Percentiles rank a stretch among this genome's conserved stretches.
phyloP scores from a whole-genome alignment of 768 basidiomycete species.

The Kwoniella sp. region DNA sequence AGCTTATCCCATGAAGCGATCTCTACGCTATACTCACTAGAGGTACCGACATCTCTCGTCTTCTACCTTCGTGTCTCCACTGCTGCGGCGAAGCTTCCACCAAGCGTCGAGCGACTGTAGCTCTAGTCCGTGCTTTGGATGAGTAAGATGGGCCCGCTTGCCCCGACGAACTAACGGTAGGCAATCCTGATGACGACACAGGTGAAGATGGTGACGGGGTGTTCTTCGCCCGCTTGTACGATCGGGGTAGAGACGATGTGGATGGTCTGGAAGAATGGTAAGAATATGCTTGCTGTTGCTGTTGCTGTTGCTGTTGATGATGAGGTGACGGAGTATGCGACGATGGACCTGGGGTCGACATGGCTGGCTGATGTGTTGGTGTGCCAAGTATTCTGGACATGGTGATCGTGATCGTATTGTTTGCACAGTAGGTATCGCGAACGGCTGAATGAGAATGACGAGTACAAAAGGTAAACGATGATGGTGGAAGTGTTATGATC shows the following conservation, averaged over 20 bases:
- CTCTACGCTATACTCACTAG: slow-evolving; percentile 48
- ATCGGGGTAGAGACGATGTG: slow-evolving; percentile 23
- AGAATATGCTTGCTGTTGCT: neutral
- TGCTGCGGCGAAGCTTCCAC: slow-evolving; percentile 14
- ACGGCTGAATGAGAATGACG: too few relatives aligned
- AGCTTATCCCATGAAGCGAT: too few relatives aligned
- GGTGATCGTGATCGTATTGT: too few relatives aligned
- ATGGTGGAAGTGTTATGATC: too few relatives aligned
- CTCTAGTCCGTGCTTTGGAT: slow-evolving; percentile 14
- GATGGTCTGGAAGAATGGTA: slow-evolving; percentile 22
- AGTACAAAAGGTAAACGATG: too few relatives aligned
- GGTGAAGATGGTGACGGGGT: slow-evolving; percentile 28
- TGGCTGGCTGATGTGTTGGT: slow-evolving; percentile 7
- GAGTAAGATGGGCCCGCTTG: slow-evolving; percentile 6
- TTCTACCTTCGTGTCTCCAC: slow-evolving; percentile 20
- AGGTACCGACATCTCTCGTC: slow-evolving; percentile 47
- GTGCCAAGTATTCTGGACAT: neutral
- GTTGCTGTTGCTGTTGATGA: neutral
- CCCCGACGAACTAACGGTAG: neutral
- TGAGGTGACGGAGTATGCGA: slow-evolving; percentile 13
- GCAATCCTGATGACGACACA: neutral
- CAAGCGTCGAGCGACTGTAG: slow-evolving; percentile 11
- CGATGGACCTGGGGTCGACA: slow-evolving; percentile 9
- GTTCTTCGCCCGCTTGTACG: slow-evolving; percentile 31
- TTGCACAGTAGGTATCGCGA: neutral